Evolutionary conservation across 345 rosid species (phyloP).

Genomic region (Salix purpurea): DNA sequence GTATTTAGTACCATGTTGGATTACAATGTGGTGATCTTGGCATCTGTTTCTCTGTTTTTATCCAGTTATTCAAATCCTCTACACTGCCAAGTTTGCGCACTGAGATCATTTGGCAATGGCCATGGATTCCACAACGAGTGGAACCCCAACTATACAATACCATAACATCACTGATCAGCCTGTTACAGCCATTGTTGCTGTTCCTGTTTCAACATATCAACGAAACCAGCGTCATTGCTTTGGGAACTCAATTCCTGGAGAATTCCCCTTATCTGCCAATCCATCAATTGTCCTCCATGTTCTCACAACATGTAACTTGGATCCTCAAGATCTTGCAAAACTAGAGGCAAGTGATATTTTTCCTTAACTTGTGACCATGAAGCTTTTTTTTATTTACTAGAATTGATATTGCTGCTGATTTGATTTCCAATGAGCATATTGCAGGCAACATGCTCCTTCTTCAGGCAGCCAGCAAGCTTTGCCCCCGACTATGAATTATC

Average conservation of each 20-base stretch:
- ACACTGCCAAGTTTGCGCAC: constrained; percentile 40
- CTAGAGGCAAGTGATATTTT: constrained; percentile 71
- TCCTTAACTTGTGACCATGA: not conserved
- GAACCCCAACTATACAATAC: constrained; percentile 58
- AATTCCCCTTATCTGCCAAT: constrained; percentile 89
- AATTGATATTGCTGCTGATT: constrained; percentile 61
- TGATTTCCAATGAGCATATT: constrained; percentile 33
- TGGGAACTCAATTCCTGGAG: constrained; percentile 89
- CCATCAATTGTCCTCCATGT: constrained; percentile 94
- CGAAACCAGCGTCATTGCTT: constrained; percentile 72
- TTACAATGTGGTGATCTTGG: constrained; percentile 16
- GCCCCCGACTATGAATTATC: constrained; percentile 72
- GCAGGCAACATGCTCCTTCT: constrained; percentile 96
- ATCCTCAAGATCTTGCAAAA: constrained; percentile 90
- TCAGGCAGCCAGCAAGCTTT: constrained; percentile 87
- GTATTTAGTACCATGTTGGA: constrained; percentile 14
- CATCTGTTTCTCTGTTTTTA: constrained; percentile 12
- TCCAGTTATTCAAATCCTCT: constrained; percentile 29
- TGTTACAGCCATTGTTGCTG: constrained; percentile 42
- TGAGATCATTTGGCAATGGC: constrained; percentile 62
- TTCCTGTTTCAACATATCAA: constrained; percentile 50
- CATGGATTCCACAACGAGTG: constrained; percentile 88
- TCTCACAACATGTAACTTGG: constrained; percentile 78
- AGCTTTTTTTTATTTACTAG: constrained; percentile 19
- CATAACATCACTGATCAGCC: constrained; percentile 75